Percentiles rank a stretch among this genome's conserved stretches.
phyloP scores from a whole-genome alignment of 2,329 filamentous ascomycete genomes.

The Nemania bipapillata region DNA sequence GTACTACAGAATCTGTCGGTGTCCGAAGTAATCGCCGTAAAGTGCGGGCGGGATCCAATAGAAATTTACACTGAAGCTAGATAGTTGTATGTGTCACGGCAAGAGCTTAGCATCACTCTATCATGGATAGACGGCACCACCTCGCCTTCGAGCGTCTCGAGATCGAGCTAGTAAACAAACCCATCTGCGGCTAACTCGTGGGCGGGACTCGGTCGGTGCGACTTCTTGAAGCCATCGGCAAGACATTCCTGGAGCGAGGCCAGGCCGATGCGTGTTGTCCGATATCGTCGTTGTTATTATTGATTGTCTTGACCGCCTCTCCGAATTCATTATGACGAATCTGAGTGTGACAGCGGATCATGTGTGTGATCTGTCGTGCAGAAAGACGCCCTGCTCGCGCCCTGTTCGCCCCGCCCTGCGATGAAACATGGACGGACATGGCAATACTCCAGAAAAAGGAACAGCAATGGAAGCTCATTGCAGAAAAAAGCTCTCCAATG shows the following conservation, averaged over 20 bases:
- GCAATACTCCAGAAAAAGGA: conserved; percentile 22
- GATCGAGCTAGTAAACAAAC: conserved; percentile 51
- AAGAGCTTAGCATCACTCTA: conserved; percentile 53
- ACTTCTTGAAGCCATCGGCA: conserved; percentile 51
- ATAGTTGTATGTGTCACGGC: conserved; percentile 54
- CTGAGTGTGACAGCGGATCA: conserved; percentile 38
- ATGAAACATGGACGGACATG: conserved; percentile 30
- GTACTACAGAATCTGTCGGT: conserved; percentile 52
- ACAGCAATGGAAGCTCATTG: conserved; percentile 3
- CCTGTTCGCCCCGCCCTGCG: conserved; percentile 28
- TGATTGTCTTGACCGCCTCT: conserved; percentile 35
- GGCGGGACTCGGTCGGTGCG: conserved; percentile 52
- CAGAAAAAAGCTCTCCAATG: conserved; percentile 7
- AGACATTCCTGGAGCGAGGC: conserved; percentile 54
- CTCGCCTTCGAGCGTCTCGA: conserved; percentile 41
- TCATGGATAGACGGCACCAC: conserved; percentile 52
- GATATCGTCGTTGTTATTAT: conserved; percentile 18
- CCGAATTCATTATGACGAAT: conserved; percentile 27
- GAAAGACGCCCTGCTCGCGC: no score
- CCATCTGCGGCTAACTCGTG: conserved; percentile 55
- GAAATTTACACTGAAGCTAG: conserved; percentile 55
- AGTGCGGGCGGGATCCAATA: conserved; percentile 53
- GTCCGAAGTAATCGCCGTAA: conserved; percentile 54
- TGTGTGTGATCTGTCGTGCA: conserved; percentile 39
- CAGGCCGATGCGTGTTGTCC: conserved; percentile 52